Evolutionary conservation across 805 yeast genomes (phyloP).

Genomic region (Candida boidinii): DNA sequence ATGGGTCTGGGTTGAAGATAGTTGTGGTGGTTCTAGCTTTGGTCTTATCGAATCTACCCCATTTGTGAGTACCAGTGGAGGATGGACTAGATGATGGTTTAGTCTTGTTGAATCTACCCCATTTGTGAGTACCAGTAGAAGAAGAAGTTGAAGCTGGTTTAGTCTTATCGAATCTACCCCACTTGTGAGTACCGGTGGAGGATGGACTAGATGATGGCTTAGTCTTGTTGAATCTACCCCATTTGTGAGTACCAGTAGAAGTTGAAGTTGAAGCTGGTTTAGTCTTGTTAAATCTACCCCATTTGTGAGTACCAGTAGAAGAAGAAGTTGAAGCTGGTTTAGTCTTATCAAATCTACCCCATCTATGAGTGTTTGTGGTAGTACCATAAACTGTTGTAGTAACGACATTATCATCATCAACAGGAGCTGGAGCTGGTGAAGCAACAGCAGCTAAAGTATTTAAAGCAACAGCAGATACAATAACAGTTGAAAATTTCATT

Average conservation of each 20-base stretch:
- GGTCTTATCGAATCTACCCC: slow-evolving; percentile 47
- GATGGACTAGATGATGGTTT: slow-evolving; percentile 28
- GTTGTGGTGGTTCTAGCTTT: slow-evolving; percentile 23
- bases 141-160: slow-evolving; percentile 20
- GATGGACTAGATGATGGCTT: slow-evolving; percentile 21
- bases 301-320: slow-evolving; percentile 31
- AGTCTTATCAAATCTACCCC: slow-evolving; percentile 46
- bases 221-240: slow-evolving; percentile 43
- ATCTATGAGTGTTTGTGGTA: slow-evolving; percentile 27
- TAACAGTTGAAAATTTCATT: slow-evolving; percentile 36
- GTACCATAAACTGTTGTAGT: slow-evolving; percentile 27
- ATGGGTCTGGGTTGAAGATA: slow-evolving; percentile 17
- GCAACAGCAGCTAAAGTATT: slow-evolving; percentile 28
- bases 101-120: slow-evolving; percentile 45
- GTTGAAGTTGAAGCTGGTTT: slow-evolving; percentile 19
- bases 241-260: slow-evolving; percentile 28
- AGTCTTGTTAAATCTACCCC: slow-evolving; percentile 43
- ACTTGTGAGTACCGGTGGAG: slow-evolving; percentile 41
- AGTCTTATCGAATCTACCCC: slow-evolving; percentile 49
- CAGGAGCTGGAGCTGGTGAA: slow-evolving; percentile 20
- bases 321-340: slow-evolving; percentile 22
- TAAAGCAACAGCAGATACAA: slow-evolving; percentile 24
- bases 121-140: slow-evolving; percentile 31
- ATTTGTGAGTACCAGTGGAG: slow-evolving; percentile 41
- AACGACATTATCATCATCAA: slow-evolving; percentile 18